phyloP scores from a whole-genome alignment of 805 yeast genomes.

The Sungouiozyma ichnusensis region DNA sequence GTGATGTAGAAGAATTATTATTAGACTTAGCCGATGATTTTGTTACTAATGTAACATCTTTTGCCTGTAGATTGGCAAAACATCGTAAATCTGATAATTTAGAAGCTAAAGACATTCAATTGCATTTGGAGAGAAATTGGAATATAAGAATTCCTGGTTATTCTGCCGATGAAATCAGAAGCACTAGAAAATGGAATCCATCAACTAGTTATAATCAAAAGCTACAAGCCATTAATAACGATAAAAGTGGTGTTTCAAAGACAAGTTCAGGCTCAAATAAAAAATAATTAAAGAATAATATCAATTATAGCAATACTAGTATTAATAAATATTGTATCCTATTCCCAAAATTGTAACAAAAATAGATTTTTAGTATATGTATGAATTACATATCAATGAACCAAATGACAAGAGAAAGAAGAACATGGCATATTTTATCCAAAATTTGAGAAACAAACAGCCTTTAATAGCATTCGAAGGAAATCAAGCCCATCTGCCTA shows the following conservation, averaged over 20 bases:
- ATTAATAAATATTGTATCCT: too few species aligned
- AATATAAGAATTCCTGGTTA: constrained; percentile 91
- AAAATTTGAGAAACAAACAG: too few species aligned
- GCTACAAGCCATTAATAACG: constrained; percentile 36
- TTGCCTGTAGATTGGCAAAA: constrained; percentile 91
- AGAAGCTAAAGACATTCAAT: constrained; percentile 82
- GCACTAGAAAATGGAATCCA: constrained; percentile 63
- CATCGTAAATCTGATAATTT: constrained; percentile 82
- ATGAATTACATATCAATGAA: background rate
- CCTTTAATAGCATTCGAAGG: too few species aligned
- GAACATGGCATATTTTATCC: too few species aligned
- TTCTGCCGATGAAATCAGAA: constrained; percentile 80
- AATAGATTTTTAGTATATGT: background rate
- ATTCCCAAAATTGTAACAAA: too few species aligned
- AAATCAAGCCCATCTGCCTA: constrained; percentile 63
- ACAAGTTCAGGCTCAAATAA: background rate
- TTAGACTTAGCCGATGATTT: constrained; percentile 94
- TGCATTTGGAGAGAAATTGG: constrained; percentile 90
- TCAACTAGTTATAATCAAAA: constrained; percentile 53
- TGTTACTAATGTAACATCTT: constrained; percentile 78
- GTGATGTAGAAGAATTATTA: constrained; percentile 86
- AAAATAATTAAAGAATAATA: background rate
- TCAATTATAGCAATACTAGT: background rate
- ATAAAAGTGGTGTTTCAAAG: constrained; percentile 8
- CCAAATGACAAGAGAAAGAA: background rate